These are phyloP conservation scores for Fusarium liriodendri DNA, from an alignment of 2,329 filamentous ascomycete species.

Conservation along the genomic window DNA sequence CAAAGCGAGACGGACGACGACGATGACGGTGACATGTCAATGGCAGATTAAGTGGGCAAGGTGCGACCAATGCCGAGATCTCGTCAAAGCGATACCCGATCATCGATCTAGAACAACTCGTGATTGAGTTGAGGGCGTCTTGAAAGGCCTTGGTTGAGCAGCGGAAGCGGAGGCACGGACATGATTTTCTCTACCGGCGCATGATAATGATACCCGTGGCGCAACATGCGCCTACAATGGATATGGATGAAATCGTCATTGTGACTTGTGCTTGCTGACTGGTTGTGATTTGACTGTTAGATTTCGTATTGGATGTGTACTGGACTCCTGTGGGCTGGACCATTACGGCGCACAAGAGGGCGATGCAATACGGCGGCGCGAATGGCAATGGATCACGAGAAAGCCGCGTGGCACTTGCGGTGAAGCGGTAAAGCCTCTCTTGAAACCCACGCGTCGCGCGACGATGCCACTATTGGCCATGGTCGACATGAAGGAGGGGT, in stretches of 20 bases:
- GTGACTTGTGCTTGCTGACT: conserved; percentile 1
- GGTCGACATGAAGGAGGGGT: background rate
- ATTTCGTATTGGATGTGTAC: conserved; percentile 1
- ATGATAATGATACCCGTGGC: conserved; percentile 43
- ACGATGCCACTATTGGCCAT: conserved; percentile 24
- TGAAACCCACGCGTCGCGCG: conserved; percentile 20
- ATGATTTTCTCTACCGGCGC: conserved; percentile 12
- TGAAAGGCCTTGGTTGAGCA: background rate
- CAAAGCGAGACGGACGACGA: conserved; percentile 41
- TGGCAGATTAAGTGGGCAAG: conserved; percentile 30
- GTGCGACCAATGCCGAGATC: background rate
- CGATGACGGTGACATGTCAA: conserved; percentile 45
- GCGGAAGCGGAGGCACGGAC: background rate
- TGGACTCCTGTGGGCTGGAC: background rate
- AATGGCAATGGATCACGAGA: background rate
- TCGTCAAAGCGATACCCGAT: background rate
- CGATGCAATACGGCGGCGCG: background rate
- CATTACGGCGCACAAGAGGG: background rate
- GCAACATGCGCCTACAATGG: conserved; percentile 17
- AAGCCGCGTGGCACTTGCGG: background rate
- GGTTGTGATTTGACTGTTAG: background rate
- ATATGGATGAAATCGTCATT: conserved; percentile 2
- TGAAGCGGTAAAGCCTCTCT: conserved; percentile 12
- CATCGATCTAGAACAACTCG: background rate
- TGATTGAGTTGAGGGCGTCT: background rate